Evolutionary conservation across 495 filamentous ascomycete genomes (phyloP).

Genomic region (Halenospora varia): DNA sequence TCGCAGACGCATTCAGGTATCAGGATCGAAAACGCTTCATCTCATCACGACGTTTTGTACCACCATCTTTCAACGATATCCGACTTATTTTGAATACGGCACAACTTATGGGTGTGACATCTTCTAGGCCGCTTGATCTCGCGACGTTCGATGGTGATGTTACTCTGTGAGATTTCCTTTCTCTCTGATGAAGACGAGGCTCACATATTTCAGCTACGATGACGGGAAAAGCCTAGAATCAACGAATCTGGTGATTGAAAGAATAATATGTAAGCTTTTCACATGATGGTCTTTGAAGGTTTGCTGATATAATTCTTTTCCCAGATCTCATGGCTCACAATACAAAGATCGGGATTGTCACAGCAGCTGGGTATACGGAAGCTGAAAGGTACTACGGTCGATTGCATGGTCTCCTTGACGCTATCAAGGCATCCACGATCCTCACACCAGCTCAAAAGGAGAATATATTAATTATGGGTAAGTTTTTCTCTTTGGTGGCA

Average conservation of each 20-base stretch:
- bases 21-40: slow-evolving; percentile 84
- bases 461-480: slow-evolving; percentile 82
- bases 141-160: slow-evolving; percentile 98
- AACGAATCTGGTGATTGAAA: slow-evolving; percentile 71
- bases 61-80: slow-evolving; percentile 97
- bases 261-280: slow-evolving; percentile 52
- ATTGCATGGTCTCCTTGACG: slow-evolving; percentile 78
- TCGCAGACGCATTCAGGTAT: slow-evolving; percentile 86
- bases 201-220: slow-evolving; percentile 56
- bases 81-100: slow-evolving; percentile 90
- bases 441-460: slow-evolving; percentile 61
- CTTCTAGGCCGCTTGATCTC: slow-evolving; percentile 64
- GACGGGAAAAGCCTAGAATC: slow-evolving; percentile 76
- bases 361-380: slow-evolving; percentile 92
- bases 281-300: too few relatives aligned
- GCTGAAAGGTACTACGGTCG: slow-evolving; percentile 77
- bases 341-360: slow-evolving; percentile 89
- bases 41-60: slow-evolving; percentile 87
- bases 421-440: slow-evolving; percentile 58
- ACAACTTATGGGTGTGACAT: slow-evolving; percentile 81
- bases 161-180: slow-evolving; percentile 49
- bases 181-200: neutral
- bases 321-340: slow-evolving; percentile 49
- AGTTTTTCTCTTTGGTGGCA: neutral
- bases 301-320: neutral